Conservation (phyloP, 768 basidiomycete genomes). For the Plicaturopsis crispa region DNA sequence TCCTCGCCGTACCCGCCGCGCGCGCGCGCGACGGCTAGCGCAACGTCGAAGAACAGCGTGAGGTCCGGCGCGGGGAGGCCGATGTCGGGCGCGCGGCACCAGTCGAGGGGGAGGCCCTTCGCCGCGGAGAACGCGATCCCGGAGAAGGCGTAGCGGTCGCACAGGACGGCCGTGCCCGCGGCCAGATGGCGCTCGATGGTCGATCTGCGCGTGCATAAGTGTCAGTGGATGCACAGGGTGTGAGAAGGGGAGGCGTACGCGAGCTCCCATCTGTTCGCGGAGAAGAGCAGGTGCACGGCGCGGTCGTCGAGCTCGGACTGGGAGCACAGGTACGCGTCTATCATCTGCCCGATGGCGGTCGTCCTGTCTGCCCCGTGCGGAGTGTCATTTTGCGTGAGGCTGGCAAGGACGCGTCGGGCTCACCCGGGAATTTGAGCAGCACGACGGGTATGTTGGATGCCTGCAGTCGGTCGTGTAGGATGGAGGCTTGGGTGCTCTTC, state of each 20-base stretch:
- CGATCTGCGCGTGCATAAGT: conserved; percentile 28
- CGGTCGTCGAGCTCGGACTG: conserved; percentile 85
- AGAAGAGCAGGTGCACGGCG: conserved; percentile 89
- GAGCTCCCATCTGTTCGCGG: conserved; percentile 95
- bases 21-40: conserved; percentile 54
- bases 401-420: conserved; percentile 10
- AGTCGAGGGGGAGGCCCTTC: conserved; percentile 63
- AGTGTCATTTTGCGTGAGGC: neutral
- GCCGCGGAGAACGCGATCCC: conserved; percentile 84
- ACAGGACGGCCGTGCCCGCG: conserved; percentile 67
- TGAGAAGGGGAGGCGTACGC: conserved; percentile 42
- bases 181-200: conserved; percentile 53
- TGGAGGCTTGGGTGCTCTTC: conserved; percentile 80
- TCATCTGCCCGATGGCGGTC: conserved; percentile 87
- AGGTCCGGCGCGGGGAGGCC: conserved; percentile 86
- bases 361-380: conserved; percentile 59
- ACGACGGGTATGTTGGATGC: conserved; percentile 36
- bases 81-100: conserved; percentile 84
- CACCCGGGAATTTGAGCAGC: conserved; percentile 88
- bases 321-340: conserved; percentile 84
- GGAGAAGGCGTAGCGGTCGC: conserved; percentile 95
- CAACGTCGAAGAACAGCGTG: conserved; percentile 79
- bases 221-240: neutral
- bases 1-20: conserved; percentile 84
- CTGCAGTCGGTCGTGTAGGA: conserved; percentile 50